Conservation (phyloP, 1,139 yeast species). For the Suhomyces terraborum region DNA sequence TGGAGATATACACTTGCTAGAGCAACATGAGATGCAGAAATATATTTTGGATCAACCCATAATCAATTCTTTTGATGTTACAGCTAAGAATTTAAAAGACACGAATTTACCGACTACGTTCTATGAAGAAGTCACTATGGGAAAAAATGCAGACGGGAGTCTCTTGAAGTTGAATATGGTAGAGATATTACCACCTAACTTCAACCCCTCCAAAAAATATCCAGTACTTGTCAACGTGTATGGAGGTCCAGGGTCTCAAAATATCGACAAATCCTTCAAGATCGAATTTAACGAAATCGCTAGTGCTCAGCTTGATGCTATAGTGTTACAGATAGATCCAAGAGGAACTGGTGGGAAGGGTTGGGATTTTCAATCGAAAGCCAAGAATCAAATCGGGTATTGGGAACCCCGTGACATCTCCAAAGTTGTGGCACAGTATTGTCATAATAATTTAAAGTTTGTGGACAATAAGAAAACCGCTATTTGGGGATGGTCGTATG, state of each 20-base stretch:
- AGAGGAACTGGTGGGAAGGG: slow-evolving; percentile 94
- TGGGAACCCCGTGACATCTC: slow-evolving; percentile 88
- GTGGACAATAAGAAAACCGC: slow-evolving; percentile 71
- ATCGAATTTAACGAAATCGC: slow-evolving; percentile 71
- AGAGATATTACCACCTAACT: slow-evolving; percentile 75
- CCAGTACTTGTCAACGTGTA: slow-evolving; percentile 84
- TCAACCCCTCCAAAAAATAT: slow-evolving; percentile 59
- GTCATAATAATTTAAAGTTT: slow-evolving; percentile 49
- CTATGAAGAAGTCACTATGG: slow-evolving; percentile 52
- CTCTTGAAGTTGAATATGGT: slow-evolving; percentile 60
- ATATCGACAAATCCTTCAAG: slow-evolving; percentile 54
- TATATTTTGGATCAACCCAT: slow-evolving; percentile 31
- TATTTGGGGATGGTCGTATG: slow-evolving; percentile 96
- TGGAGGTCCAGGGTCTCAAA: slow-evolving; percentile 94
- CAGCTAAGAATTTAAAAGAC: slow-evolving; percentile 24
- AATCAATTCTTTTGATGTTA: slow-evolving; percentile 33
- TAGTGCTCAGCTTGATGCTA: slow-evolving; percentile 67
- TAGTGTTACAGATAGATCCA: slow-evolving; percentile 86
- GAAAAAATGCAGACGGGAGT: slow-evolving; percentile 37
- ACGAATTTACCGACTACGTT: slow-evolving; percentile 59
- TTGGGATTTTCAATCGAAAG: slow-evolving; percentile 71
- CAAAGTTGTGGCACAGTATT: slow-evolving; percentile 63
- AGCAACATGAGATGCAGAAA: slow-evolving; percentile 8
- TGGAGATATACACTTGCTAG: slow-evolving; percentile 29
- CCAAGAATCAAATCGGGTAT: slow-evolving; percentile 69